Percentiles rank a stretch among this genome's conserved stretches.
phyloP scores from a whole-genome alignment of 2,329 filamentous ascomycete species.

The Colletotrichum melonis region DNA sequence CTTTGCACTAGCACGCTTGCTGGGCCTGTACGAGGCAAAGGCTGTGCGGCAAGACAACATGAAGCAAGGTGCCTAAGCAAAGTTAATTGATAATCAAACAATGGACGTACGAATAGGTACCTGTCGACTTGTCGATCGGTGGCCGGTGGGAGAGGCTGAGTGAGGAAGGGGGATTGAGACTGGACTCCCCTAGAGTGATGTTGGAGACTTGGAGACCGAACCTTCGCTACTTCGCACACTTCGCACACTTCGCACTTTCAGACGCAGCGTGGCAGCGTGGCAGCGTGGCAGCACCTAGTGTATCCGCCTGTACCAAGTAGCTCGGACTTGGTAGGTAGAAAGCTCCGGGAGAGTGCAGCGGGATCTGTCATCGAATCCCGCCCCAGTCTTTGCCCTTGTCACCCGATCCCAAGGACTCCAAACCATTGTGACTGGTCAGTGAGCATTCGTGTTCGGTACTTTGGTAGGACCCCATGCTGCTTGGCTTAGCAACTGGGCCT shows the following conservation, averaged over 20 bases:
- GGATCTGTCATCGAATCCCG: slow-evolving; percentile 30
- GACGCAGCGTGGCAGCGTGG: neutral
- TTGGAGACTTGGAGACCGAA: neutral
- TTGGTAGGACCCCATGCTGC: neutral
- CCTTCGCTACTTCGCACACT: neutral
- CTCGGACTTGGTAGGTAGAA: slow-evolving; percentile 27
- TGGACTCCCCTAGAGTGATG: neutral
- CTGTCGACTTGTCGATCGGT: neutral
- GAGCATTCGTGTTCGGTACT: neutral
- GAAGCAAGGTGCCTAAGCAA: neutral
- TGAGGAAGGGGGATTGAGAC: neutral
- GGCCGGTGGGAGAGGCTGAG: neutral
- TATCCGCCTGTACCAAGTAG: neutral
- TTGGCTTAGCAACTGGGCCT: too few species aligned
- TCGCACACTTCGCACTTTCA: neutral
- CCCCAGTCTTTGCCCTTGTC: neutral
- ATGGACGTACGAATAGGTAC: neutral
- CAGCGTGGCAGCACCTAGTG: too few species aligned
- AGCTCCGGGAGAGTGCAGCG: slow-evolving; percentile 17
- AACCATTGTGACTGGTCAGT: neutral
- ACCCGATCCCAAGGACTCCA: neutral
- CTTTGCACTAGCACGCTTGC: neutral
- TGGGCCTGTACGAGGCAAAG: neutral
- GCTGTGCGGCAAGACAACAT: neutral
- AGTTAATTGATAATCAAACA: neutral